These are phyloP conservation scores for Colletotrichum brevisporum DNA, from an alignment of 2,329 filamentous ascomycete genomes.

Conservation along the genomic window DNA sequence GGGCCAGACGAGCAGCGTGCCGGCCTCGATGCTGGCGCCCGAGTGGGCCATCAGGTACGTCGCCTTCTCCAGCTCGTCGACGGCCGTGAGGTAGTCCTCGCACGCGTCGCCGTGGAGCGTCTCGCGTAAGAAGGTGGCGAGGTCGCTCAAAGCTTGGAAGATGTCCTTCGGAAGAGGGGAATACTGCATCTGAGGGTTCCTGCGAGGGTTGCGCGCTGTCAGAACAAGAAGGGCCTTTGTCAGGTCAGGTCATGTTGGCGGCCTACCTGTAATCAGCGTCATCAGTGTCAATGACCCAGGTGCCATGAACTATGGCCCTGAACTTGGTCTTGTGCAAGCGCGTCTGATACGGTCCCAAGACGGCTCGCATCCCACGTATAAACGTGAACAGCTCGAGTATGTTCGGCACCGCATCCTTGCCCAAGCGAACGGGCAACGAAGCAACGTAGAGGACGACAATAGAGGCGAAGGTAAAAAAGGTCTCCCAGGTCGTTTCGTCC, in stretches of 20 bases:
- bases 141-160: slow-evolving; percentile 21
- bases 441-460: slow-evolving; percentile 50
- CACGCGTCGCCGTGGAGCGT: slow-evolving; percentile 25
- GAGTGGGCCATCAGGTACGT: slow-evolving; percentile 43
- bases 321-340: slow-evolving; percentile 1
- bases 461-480: slow-evolving; percentile 59
- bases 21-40: slow-evolving; percentile 44
- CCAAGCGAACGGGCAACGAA: background rate
- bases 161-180: slow-evolving; percentile 15
- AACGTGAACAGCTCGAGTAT: slow-evolving; percentile 31
- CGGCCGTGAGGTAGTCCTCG: slow-evolving; percentile 42
- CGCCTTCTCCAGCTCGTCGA: slow-evolving; percentile 41
- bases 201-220: background rate
- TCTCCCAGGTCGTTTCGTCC: slow-evolving; percentile 43
- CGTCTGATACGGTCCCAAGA: slow-evolving; percentile 16
- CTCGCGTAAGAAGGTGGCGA: slow-evolving; percentile 3
- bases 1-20: slow-evolving; percentile 45
- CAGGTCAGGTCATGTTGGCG: background rate
- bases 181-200: slow-evolving; percentile 16
- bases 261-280: slow-evolving; percentile 15
- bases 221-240: too few species aligned
- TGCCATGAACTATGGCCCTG: background rate
- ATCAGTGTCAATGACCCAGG: slow-evolving; percentile 11
- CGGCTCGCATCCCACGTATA: slow-evolving; percentile 19
- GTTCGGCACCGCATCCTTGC: background rate